These are phyloP conservation scores for Botryotinia narcissicola DNA, from an alignment of 2,329 filamentous ascomycete genomes.

Conservation along the genomic window DNA sequence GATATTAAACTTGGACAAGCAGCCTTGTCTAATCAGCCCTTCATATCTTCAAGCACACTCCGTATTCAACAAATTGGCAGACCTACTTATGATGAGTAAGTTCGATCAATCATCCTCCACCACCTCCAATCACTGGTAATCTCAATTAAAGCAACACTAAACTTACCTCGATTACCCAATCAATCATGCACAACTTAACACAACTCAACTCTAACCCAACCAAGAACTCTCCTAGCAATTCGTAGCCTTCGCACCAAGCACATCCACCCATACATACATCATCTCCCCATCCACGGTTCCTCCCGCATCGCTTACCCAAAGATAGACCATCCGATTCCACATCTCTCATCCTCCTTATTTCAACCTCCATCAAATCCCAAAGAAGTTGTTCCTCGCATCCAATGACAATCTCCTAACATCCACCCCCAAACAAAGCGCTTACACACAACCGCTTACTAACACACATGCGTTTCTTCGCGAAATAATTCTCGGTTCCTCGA, in stretches of 20 bases:
- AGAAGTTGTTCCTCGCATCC: neutral
- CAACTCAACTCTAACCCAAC: neutral
- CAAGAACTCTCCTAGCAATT: neutral
- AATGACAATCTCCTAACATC: neutral
- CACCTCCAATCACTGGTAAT: neutral
- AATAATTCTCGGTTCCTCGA: neutral
- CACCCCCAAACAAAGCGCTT: neutral
- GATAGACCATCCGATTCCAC: neutral
- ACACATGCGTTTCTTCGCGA: neutral
- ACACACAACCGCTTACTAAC: neutral
- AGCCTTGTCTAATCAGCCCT: fast-evolving
- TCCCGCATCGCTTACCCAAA: neutral
- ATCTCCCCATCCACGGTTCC: neutral
- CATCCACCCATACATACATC: too few species aligned
- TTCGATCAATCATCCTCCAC: neutral
- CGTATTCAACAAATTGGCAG: neutral
- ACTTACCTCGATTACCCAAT: neutral
- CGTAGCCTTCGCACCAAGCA: neutral
- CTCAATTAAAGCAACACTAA: neutral
- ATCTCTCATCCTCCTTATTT: neutral
- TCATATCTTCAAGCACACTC: too few species aligned
- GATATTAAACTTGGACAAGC: too few species aligned
- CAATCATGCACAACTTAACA: neutral
- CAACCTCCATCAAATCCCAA: neutral
- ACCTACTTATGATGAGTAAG: neutral